These are phyloP conservation scores for Capsella bursapastoris DNA, from an alignment of 345 rosid genomes.

Conservation along the genomic window DNA sequence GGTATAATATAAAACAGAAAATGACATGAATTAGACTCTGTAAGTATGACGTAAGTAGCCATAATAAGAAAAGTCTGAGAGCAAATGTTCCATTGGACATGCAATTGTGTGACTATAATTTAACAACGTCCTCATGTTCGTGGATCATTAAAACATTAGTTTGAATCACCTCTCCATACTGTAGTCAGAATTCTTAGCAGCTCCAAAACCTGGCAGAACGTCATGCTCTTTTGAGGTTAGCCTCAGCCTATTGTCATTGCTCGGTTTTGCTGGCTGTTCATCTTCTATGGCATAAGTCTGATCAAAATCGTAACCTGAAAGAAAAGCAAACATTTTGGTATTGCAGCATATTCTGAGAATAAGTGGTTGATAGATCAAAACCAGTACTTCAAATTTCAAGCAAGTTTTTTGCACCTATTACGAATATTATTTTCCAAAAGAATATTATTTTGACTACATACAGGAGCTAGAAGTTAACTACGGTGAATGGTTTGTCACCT, in stretches of 20 bases:
- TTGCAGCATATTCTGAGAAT: conserved; percentile 19
- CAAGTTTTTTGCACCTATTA: conserved; percentile 7
- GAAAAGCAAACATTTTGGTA: background rate
- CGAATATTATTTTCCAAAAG: conserved; percentile 12
- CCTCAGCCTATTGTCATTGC: conserved; percentile 58
- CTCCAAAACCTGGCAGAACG: conserved; percentile 71
- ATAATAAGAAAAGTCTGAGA: conserved; percentile 3
- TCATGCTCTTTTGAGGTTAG: conserved; percentile 66
- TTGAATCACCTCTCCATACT: conserved; percentile 71
- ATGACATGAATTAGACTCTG: conserved; percentile 11
- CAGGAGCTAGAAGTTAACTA: conserved; percentile 4
- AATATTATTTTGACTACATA: conserved; percentile 10
- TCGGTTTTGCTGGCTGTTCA: conserved; percentile 66
- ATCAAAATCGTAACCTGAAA: conserved; percentile 72
- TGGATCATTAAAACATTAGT: background rate
- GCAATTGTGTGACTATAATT: conserved; percentile 12
- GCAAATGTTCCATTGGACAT: conserved; percentile 7
- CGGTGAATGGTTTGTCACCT: conserved; percentile 16
- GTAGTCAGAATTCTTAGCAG: conserved; percentile 67
- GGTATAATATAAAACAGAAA: conserved; percentile 45
- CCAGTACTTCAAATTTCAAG: conserved; percentile 28
- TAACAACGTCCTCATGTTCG: background rate
- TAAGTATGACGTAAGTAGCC: conserved; percentile 12
- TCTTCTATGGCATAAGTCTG: conserved; percentile 74
- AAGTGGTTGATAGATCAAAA: background rate